Evolutionary conservation across 768 basidiomycete species (phyloP).

Genomic region (Tephrocybe rancida): DNA sequence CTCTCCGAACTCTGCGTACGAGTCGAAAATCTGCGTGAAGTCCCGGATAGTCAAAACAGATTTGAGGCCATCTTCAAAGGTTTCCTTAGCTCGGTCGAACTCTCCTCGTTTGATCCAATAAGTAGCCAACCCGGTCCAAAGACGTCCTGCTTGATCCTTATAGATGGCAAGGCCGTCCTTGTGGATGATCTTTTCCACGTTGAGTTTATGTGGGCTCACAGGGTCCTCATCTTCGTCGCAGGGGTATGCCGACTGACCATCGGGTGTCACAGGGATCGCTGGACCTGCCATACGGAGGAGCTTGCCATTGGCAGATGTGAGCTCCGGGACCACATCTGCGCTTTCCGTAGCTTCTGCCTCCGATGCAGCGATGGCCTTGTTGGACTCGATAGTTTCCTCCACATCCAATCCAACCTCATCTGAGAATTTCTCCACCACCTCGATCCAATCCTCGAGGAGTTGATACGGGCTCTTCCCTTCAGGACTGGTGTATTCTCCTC

Average conservation of each 20-base stretch:
- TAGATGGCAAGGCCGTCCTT: constrained; percentile 88
- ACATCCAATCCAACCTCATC: constrained; percentile 92
- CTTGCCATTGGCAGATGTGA: constrained; percentile 56
- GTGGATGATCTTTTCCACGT: constrained; percentile 84
- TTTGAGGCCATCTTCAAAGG: constrained; percentile 86
- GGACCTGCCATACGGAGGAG: constrained; percentile 76
- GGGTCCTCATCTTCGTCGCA: constrained; percentile 90
- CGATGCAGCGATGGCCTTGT: constrained; percentile 48
- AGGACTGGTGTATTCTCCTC: constrained; percentile 81
- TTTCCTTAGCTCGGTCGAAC: constrained; percentile 86
- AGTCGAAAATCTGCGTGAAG: constrained; percentile 97
- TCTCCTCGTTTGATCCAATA: constrained; percentile 99
- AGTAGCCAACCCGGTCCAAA: constrained; percentile 96
- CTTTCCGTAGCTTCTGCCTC: constrained; percentile 45
- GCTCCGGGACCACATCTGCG: constrained; percentile 29
- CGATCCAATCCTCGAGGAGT: constrained; percentile 88
- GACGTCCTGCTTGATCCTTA: constrained; percentile 93
- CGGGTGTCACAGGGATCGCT: constrained; percentile 51
- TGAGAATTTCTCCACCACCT: constrained; percentile 85
- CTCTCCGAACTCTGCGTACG: constrained; percentile 94
- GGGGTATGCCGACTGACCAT: constrained; percentile 48
- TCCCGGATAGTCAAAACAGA: constrained; percentile 91
- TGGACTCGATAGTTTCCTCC: constrained; percentile 67
- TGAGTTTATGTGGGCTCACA: constrained; percentile 64
- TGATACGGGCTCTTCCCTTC: constrained; percentile 97